A percentile compares a stretch with the other conserved stretches of the same genome.
phyloP scores from a whole-genome alignment of 768 basidiomycete genomes.

The Pleurotus sapidus region DNA sequence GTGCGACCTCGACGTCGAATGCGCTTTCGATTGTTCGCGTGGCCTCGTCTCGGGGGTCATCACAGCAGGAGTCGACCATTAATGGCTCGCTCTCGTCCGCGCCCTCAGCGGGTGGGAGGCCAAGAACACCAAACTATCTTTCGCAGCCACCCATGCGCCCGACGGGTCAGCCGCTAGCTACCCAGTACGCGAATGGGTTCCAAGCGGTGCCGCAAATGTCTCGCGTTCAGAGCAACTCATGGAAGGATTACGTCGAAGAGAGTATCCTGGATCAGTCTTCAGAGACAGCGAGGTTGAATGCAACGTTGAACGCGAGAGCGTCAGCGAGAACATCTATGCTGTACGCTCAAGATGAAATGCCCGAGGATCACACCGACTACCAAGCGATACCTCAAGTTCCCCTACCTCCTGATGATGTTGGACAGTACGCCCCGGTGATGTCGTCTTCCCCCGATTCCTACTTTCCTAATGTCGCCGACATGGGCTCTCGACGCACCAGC shows the following conservation, averaged over 20 bases:
- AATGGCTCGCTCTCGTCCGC: not conserved
- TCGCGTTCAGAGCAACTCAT: not conserved
- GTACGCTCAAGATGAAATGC: not conserved
- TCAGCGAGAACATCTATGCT: not conserved
- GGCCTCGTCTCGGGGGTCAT: not conserved
- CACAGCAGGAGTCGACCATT: not conserved
- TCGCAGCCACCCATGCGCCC: not conserved
- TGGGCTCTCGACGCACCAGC: constrained; percentile 5
- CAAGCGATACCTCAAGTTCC: constrained; percentile 4
- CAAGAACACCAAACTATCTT: not conserved
- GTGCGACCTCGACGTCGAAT: not conserved
- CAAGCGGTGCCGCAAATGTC: not conserved
- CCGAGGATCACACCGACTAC: not conserved
- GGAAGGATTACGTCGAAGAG: constrained; percentile 1
- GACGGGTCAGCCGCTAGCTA: not conserved
- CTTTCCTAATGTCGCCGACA: not conserved
- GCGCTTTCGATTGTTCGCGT: not conserved
- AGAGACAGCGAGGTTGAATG: constrained; percentile 2
- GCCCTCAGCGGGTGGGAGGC: not conserved
- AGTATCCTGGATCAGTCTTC: constrained; percentile 6
- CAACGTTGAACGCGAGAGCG: not conserved
- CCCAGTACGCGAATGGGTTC: not conserved
- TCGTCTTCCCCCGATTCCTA: not conserved
- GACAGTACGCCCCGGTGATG: constrained; percentile 2
- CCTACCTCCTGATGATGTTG: not conserved